Evolutionary conservation across 2,329 filamentous ascomycete genomes (phyloP), one percentile per base, ranked within the genome.

Genomic region (Biscogniauxia sp.): DNA sequence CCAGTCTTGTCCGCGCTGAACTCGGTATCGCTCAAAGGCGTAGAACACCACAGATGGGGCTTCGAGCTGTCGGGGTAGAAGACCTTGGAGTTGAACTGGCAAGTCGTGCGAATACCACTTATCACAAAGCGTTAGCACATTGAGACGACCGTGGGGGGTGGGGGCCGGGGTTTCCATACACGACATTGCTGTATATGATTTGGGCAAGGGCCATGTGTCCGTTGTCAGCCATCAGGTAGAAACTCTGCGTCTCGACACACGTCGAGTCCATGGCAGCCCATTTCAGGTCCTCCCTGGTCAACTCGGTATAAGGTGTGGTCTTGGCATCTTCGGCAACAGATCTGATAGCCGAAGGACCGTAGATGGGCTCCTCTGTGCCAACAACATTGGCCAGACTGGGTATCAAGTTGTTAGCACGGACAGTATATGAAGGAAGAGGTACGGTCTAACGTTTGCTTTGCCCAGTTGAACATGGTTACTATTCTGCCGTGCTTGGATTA

Each of bases 111-210:
- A 66, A 99, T 86, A 75, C 94, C 93, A 69, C 93, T 97, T 73
- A 67, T 64, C 17, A 57, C n/a, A 52, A 52, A 50, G 26, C 49
- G 60, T 65, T 61, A 70, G 69, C 63, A 63, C 54, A 60, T 55
- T 59, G 20, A 54, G 51, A 62, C 9, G 50, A 45, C 63, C 58
- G 20, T 51, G 25, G 57, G 51, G 56, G n/a, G n/a, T n/a, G n/a
- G n/a, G 54, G 55, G 51, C 54, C 37, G 59, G 55, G 54, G 58
- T 49, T 59, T 26, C 68, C 89, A 78, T 88, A 97, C 93, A 87
- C 90, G 75, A 99, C 91, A 78, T 97, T 97, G 82, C 91, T 98
- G 83, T 98, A 97, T 76, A 99, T 97, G 78, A 98, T 84, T 82
- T 99, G 95, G 62, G 86, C 87, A 77, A 97, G 85, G 57, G 84